Evolutionary conservation across 371 early-diverging fungal genomes (phyloP).

Genomic region (Quaeritorhiza haematococci): DNA sequence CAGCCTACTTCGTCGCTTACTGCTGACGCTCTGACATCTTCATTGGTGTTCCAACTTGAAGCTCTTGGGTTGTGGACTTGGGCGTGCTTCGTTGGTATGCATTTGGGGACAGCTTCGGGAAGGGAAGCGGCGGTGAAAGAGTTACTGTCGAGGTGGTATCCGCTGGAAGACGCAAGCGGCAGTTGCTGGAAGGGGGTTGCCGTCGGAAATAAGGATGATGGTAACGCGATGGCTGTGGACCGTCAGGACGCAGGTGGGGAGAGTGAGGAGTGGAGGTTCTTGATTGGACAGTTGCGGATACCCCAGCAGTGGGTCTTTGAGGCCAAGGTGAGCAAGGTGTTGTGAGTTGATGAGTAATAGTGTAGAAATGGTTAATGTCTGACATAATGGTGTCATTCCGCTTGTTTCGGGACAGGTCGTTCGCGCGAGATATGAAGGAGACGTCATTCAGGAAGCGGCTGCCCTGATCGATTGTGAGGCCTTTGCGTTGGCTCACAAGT

Average conservation of each 20-base stretch:
- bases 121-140: constrained; percentile 22
- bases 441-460: constrained; percentile 39
- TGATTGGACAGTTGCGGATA: constrained; percentile 42
- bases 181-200: constrained; percentile 8
- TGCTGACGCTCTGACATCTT: constrained; percentile 39
- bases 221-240: constrained; percentile 11
- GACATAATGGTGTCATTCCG: background rate
- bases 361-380: background rate
- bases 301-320: constrained; percentile 58
- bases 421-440: constrained; percentile 53
- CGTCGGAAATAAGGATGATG: background rate
- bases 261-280: constrained; percentile 37
- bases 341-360: background rate
- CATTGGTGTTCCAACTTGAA: constrained; percentile 60
- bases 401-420: constrained; percentile 32
- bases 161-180: constrained; percentile 23
- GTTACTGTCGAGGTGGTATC: constrained; percentile 25
- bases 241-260: constrained; percentile 6
- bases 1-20: constrained; percentile 15
- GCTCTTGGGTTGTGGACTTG: constrained; percentile 64
- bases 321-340: constrained; percentile 39
- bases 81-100: constrained; percentile 60
- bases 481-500: constrained; percentile 27
- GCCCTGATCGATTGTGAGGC: constrained; percentile 43
- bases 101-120: constrained; percentile 22